A percentile compares a stretch with the other conserved stretches of the same genome.
phyloP scores from a whole-genome alignment of 345 rosid genomes.

The Moricandia arvensis region DNA sequence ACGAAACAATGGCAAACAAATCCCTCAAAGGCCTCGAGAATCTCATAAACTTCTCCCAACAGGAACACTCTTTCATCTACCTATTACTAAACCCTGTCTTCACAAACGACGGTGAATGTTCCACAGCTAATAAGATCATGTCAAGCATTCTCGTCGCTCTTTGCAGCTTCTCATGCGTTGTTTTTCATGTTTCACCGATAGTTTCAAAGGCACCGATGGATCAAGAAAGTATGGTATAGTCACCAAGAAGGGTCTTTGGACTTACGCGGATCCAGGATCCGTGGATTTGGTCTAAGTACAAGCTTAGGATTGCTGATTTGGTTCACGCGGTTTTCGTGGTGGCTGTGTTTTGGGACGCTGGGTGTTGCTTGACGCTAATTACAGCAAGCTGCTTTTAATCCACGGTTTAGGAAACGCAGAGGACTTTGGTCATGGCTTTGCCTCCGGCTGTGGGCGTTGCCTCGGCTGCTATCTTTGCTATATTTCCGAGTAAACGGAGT shows the following conservation, averaged over 20 bases:
- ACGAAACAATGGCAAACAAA: conserved; percentile 37
- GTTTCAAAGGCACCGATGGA: conserved; percentile 54
- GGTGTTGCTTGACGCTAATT: conserved; percentile 54
- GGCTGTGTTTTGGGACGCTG: conserved; percentile 55
- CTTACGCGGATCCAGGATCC: conserved; percentile 36
- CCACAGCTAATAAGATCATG: conserved; percentile 50
- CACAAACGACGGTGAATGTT: conserved; percentile 69
- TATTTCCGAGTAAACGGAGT: conserved; percentile 67
- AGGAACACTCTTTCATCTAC: conserved; percentile 78
- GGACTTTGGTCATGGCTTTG: conserved; percentile 54
- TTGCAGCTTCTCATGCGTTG: conserved; percentile 70
- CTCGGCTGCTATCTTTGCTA: conserved; percentile 50
- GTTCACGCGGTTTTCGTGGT: conserved; percentile 57
- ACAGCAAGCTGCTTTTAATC: conserved; percentile 68
- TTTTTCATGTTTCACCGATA: conserved; percentile 73
- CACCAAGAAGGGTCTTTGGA: conserved; percentile 63
- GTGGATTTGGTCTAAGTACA: conserved; percentile 51
- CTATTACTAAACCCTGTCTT: conserved; percentile 79
- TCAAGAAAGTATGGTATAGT: conserved; percentile 57
- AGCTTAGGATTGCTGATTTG: conserved; percentile 57
- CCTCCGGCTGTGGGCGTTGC: conserved; percentile 64
- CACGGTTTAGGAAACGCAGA: conserved; percentile 48
- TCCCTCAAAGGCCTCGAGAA: conserved; percentile 57
- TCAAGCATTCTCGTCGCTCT: conserved; percentile 50
- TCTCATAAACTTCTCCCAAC: conserved; percentile 85